Conservation (phyloP, 2,329 filamentous ascomycete genomes). For the Monilinia fructicola region DNA sequence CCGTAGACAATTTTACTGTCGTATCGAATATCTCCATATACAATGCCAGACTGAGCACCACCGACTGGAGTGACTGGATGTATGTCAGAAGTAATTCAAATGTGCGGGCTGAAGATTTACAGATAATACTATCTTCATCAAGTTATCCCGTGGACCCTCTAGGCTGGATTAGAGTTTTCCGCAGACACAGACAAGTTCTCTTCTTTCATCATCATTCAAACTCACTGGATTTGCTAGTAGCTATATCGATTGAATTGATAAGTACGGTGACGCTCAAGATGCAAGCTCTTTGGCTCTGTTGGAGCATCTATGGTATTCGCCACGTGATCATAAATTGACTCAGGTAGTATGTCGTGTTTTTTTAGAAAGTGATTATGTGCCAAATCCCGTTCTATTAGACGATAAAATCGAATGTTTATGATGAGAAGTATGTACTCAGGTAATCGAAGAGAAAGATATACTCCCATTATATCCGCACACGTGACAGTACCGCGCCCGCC, state of each 20-base stretch:
- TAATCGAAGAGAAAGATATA: not conserved
- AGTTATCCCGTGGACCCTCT: conserved; percentile 3
- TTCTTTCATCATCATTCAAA: conserved; percentile 13
- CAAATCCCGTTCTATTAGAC: not conserved
- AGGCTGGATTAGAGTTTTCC: conserved; percentile 1
- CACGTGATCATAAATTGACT: not conserved
- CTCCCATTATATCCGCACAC: not conserved
- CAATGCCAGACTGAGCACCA: conserved; percentile 8
- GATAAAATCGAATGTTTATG: not conserved
- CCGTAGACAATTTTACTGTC: not conserved
- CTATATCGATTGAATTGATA: conserved; percentile 12
- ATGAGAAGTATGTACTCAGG: not conserved
- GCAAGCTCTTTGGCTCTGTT: too few species aligned
- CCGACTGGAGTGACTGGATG: not conserved
- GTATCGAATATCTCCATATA: conserved; percentile 21
- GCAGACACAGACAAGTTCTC: not conserved
- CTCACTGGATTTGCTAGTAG: not conserved
- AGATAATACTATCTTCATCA: not conserved
- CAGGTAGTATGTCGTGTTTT: not conserved
- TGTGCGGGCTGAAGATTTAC: not conserved
- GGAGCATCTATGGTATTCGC: not conserved
- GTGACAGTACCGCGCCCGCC: not conserved
- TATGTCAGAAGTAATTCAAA: not conserved
- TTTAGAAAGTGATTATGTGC: not conserved
- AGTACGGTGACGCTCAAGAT: conserved; percentile 11